A percentile compares a stretch with the other conserved stretches of the same genome.
Conservation (phyloP, 1,284 basidiomycete species). For the Testicularia cyperi region DNA sequence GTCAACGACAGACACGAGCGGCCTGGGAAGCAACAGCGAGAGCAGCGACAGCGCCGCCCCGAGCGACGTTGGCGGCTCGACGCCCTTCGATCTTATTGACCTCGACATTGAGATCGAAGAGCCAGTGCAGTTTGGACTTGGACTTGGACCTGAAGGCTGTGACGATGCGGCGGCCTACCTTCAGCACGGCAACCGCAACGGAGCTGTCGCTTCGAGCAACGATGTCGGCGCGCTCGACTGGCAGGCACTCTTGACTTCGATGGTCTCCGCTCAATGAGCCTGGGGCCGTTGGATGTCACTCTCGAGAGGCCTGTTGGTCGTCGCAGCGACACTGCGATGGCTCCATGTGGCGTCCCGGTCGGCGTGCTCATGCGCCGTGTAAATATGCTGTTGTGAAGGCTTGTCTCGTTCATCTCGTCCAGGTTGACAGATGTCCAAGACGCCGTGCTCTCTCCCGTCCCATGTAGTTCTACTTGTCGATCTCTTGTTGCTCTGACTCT, state of each 20-base stretch:
- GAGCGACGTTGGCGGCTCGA: constrained; percentile 13
- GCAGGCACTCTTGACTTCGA: constrained; percentile 21
- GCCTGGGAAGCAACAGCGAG: background rate
- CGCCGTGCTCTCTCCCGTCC: no score
- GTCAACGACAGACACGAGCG: background rate
- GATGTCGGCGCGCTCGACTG: constrained; percentile 27
- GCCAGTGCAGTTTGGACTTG: constrained; percentile 27
- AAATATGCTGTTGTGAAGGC: background rate
- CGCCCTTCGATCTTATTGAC: constrained; percentile 36
- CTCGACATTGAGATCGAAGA: constrained; percentile 41
- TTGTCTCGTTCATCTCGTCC: no score
- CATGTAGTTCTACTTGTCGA: no score
- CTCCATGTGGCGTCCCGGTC: no score
- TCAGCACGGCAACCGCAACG: background rate
- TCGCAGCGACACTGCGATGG: no score
- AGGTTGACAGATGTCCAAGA: no score
- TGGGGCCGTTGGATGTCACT: background rate
- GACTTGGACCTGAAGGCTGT: constrained; percentile 2
- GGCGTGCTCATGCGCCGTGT: no score
- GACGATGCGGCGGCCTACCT: constrained; percentile 1
- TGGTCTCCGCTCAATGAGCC: constrained; percentile 4
- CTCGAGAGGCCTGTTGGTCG: background rate
- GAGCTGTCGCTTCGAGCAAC: constrained; percentile 5
- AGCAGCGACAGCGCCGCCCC: constrained; percentile 1
- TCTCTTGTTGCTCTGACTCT: no score